These are phyloP conservation scores for Cercospora citrullina DNA, from an alignment of 2,329 filamentous ascomycete species.

Conservation along the genomic window DNA sequence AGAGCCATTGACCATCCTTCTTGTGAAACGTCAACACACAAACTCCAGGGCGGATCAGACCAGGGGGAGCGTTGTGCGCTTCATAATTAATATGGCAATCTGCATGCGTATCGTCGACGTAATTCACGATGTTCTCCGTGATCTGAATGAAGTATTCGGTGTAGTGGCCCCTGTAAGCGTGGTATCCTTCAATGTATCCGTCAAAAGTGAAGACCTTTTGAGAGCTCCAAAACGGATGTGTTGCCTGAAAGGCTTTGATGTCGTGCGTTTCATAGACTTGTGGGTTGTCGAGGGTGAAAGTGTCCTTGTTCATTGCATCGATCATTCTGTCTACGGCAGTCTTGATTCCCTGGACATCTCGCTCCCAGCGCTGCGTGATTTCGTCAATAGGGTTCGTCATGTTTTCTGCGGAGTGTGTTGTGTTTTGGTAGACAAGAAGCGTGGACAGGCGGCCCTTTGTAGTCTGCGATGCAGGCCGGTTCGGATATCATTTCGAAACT, in stretches of 20 bases:
- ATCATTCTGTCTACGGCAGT: neutral
- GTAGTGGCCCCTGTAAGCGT: neutral
- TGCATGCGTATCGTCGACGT: conserved; percentile 7
- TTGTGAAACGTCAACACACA: conserved; percentile 1
- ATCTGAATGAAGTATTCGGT: neutral
- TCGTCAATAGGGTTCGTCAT: neutral
- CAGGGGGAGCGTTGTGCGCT: neutral
- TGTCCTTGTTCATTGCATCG: conserved; percentile 7
- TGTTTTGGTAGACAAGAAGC: neutral
- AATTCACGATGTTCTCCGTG: neutral
- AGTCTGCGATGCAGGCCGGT: neutral
- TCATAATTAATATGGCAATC: neutral
- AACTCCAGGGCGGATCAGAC: neutral
- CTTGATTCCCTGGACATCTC: neutral
- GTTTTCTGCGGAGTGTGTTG: neutral
- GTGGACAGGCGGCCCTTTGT: neutral
- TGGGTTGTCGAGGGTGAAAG: conserved; percentile 10
- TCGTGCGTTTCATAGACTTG: conserved; percentile 7
- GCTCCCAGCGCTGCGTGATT: conserved; percentile 1
- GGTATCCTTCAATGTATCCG: conserved; percentile 1
- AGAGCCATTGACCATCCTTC: conserved; percentile 4
- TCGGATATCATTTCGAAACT: neutral
- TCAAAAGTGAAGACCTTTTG: conserved; percentile 1
- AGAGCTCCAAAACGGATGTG: neutral
- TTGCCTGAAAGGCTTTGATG: neutral